Conservation (phyloP, 805 yeast genomes). For the Candida sonorensis region DNA sequence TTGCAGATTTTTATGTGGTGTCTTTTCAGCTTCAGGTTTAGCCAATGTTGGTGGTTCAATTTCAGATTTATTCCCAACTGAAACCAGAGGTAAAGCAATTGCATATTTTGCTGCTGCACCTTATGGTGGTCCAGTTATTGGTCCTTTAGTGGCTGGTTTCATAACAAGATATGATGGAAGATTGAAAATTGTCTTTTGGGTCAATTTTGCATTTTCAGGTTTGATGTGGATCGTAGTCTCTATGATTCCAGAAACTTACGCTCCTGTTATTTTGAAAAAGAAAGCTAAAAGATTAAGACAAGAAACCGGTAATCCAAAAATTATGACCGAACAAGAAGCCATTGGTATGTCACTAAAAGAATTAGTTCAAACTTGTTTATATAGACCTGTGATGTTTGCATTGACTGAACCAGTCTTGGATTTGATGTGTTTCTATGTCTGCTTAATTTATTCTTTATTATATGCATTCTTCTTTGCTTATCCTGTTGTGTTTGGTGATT, state of each 20-base stretch:
- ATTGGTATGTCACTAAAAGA: slow-evolving; percentile 64
- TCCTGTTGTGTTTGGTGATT: slow-evolving; percentile 77
- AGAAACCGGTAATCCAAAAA: slow-evolving; percentile 74
- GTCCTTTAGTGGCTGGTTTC: slow-evolving; percentile 85
- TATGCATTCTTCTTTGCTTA: slow-evolving; percentile 94
- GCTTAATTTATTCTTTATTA: slow-evolving; percentile 81
- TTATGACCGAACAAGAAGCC: slow-evolving; percentile 92
- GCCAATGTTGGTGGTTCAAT: slow-evolving; percentile 87
- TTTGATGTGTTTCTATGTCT: slow-evolving; percentile 78
- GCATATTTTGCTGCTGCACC: slow-evolving; percentile 91
- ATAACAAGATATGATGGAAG: slow-evolving; percentile 64
- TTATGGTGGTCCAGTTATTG: slow-evolving; percentile 87
- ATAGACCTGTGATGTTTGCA: slow-evolving; percentile 74
- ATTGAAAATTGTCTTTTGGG: slow-evolving; percentile 76
- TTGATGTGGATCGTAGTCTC: slow-evolving; percentile 63
- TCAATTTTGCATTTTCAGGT: slow-evolving; percentile 88
- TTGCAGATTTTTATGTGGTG: slow-evolving; percentile 84
- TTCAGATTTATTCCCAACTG: slow-evolving; percentile 80
- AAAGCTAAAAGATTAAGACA: slow-evolving; percentile 63
- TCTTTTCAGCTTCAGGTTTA: slow-evolving; percentile 75
- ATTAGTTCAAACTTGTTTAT: slow-evolving; percentile 62
- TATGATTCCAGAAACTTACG: slow-evolving; percentile 82
- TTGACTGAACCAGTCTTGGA: slow-evolving; percentile 81
- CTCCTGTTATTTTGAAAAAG: slow-evolving; percentile 68
- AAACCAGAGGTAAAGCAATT: slow-evolving; percentile 80